phyloP scores from a whole-genome alignment of 352 stramenopile genomes.

The Phytophthora colocasiae region DNA sequence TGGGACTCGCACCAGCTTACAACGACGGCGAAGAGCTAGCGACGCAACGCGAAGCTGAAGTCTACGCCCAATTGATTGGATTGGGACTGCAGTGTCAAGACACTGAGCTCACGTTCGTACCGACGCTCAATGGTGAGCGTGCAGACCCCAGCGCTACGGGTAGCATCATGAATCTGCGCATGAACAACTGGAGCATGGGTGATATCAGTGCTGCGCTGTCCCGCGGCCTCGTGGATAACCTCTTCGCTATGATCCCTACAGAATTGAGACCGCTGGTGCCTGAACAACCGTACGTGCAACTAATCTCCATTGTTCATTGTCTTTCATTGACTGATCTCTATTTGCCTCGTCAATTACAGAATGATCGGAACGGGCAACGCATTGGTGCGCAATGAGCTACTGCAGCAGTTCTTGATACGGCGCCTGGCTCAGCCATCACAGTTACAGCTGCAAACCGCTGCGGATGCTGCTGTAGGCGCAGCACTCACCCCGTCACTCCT shows the following conservation, averaged over 20 bases:
- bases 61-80: conserved; percentile 66
- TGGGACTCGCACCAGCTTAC: conserved; percentile 35
- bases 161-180: conserved; percentile 54
- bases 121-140: conserved; percentile 78
- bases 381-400: conserved; percentile 65
- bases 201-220: conserved; percentile 76
- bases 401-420: conserved; percentile 58
- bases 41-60: conserved; percentile 29
- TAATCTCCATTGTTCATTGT: background rate
- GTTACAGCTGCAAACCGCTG: conserved; percentile 53
- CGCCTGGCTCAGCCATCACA: conserved; percentile 42
- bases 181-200: conserved; percentile 76
- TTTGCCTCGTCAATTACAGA: conserved; percentile 31
- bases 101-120: conserved; percentile 65
- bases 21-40: conserved; percentile 23
- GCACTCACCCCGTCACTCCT: conserved; percentile 50
- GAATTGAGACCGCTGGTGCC: conserved; percentile 42
- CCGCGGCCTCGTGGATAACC: conserved; percentile 72
- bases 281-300: conserved; percentile 49
- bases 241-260: conserved; percentile 71
- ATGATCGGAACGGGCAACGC: conserved; percentile 82
- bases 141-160: conserved; percentile 43
- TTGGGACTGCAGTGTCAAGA: conserved; percentile 54
- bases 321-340: background rate
- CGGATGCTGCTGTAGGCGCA: conserved; percentile 66